Conservation (phyloP, 2,329 filamentous ascomycete species). For the Zymoseptoria brevis region DNA sequence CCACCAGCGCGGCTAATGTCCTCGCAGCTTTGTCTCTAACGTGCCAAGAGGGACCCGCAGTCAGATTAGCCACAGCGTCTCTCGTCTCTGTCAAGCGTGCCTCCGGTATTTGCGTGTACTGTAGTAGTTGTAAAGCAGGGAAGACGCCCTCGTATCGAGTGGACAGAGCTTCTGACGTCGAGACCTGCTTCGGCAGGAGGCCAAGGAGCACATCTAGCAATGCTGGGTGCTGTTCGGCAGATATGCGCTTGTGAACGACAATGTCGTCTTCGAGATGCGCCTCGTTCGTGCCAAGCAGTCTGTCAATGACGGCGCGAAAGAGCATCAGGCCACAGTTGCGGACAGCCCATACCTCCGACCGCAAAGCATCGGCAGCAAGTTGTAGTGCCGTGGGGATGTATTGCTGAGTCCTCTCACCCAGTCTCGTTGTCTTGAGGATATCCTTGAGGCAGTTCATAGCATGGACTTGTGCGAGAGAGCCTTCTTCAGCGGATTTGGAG, state of each 20-base stretch:
- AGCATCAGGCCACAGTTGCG: conserved; percentile 89
- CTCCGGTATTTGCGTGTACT: conserved; percentile 60
- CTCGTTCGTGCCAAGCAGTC: conserved; percentile 66
- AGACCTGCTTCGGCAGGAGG: conserved; percentile 41
- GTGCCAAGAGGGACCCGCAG: conserved; percentile 68
- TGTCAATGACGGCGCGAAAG: conserved; percentile 75
- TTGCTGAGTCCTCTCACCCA: conserved; percentile 64
- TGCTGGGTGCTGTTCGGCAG: conserved; percentile 61
- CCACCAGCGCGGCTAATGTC: conserved; percentile 45
- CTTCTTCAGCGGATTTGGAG: conserved; percentile 34
- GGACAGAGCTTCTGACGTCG: conserved; percentile 3
- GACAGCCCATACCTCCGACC: conserved; percentile 83
- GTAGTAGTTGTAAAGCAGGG: conserved; percentile 72
- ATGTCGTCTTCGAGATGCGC: conserved; percentile 50
- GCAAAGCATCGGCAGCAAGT: conserved; percentile 72
- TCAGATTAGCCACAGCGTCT: conserved; percentile 51
- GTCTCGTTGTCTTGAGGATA: conserved; percentile 73
- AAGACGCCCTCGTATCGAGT: conserved; percentile 59
- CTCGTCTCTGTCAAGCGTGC: conserved; percentile 49
- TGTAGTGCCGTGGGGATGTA: conserved; percentile 67
- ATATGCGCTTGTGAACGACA: conserved; percentile 47
- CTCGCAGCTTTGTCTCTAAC: conserved; percentile 72
- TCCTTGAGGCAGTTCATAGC: conserved; percentile 90
- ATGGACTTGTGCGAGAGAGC: conserved; percentile 79
- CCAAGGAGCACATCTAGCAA: conserved; percentile 56